These are phyloP conservation scores for Trichoderma lentiforme DNA, from an alignment of 2,329 filamentous ascomycete species.

Conservation along the genomic window DNA sequence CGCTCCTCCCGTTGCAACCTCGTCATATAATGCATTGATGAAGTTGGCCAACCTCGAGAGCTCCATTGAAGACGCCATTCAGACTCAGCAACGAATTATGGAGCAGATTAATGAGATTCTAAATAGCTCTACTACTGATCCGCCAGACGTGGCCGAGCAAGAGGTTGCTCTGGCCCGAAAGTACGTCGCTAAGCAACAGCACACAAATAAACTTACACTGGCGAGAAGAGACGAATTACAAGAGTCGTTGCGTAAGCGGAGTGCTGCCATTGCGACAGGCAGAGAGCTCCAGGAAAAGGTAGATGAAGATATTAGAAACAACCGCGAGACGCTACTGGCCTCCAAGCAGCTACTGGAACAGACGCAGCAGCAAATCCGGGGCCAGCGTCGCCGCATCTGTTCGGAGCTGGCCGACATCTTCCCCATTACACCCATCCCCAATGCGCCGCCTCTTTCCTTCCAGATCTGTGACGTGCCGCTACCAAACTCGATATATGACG, in stretches of 20 bases:
- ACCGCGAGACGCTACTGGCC: conserved; percentile 54
- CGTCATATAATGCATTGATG: conserved; percentile 86
- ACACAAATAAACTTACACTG: conserved; percentile 59
- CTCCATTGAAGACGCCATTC: conserved; percentile 84
- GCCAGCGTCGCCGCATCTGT: conserved; percentile 85
- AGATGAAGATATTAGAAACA: conserved; percentile 59
- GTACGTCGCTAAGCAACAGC: conserved; percentile 62
- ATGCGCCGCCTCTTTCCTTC: conserved; percentile 67
- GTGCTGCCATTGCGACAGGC: conserved; percentile 64
- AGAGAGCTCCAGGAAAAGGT: conserved; percentile 56
- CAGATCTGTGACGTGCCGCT: conserved; percentile 75
- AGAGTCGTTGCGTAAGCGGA: conserved; percentile 62
- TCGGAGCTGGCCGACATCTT: conserved; percentile 78
- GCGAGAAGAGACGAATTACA: conserved; percentile 65
- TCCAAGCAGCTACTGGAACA: conserved; percentile 54
- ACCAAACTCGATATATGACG: conserved; percentile 75
- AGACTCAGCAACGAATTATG: conserved; percentile 70
- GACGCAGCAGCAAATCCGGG: conserved; percentile 65
- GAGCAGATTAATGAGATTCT: conserved; percentile 70
- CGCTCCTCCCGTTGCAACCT: conserved; percentile 55
- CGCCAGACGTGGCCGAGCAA: conserved; percentile 49
- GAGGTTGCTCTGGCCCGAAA: conserved; percentile 45
- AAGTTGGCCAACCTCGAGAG: conserved; percentile 82
- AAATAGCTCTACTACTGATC: conserved; percentile 38
- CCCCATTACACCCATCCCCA: conserved; percentile 64